A percentile compares a stretch with the other conserved stretches of the same genome.
These are phyloP conservation scores for Chloris gayana DNA, from an alignment of 176 grass and related monocot genomes.

Conservation along the genomic window DNA sequence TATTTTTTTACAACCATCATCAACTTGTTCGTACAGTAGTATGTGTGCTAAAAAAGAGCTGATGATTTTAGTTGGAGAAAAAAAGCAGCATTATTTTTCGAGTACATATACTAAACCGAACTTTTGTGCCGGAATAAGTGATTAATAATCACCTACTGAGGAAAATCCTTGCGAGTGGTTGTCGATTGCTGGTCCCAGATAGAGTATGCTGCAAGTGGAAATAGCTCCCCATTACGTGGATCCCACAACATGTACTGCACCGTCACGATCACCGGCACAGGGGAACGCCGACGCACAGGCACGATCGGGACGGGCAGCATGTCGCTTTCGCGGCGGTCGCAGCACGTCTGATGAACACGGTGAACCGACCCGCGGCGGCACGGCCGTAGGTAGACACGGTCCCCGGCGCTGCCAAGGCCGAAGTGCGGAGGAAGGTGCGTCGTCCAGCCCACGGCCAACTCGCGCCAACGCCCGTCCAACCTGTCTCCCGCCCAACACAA, in stretches of 20 bases:
- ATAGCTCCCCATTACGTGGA: background rate
- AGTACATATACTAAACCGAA: too few relatives aligned
- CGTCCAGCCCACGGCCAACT: constrained; percentile 24
- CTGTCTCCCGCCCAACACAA: background rate
- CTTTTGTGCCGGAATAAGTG: too few relatives aligned
- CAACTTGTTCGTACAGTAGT: too few relatives aligned
- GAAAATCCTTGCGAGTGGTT: too few relatives aligned
- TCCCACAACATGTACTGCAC: background rate
- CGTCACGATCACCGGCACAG: background rate
- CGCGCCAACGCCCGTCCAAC: constrained; percentile 4
- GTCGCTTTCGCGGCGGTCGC: background rate
- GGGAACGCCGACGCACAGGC: background rate
- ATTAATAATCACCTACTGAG: too few relatives aligned
- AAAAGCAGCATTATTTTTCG: too few relatives aligned
- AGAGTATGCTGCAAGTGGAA: too few relatives aligned
- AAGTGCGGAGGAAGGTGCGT: constrained; percentile 40
- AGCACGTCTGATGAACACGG: background rate
- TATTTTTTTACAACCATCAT: too few relatives aligned
- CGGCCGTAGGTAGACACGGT: too few relatives aligned
- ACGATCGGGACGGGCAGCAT: background rate
- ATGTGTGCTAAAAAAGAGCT: too few relatives aligned
- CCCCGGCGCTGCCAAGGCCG: background rate
- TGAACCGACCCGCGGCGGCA: background rate
- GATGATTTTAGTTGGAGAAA: too few relatives aligned
- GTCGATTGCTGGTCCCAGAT: too few relatives aligned